These are phyloP conservation scores for Hypomontagnella monticulosa DNA, from an alignment of 495 filamentous ascomycete species.

Conservation along the genomic window DNA sequence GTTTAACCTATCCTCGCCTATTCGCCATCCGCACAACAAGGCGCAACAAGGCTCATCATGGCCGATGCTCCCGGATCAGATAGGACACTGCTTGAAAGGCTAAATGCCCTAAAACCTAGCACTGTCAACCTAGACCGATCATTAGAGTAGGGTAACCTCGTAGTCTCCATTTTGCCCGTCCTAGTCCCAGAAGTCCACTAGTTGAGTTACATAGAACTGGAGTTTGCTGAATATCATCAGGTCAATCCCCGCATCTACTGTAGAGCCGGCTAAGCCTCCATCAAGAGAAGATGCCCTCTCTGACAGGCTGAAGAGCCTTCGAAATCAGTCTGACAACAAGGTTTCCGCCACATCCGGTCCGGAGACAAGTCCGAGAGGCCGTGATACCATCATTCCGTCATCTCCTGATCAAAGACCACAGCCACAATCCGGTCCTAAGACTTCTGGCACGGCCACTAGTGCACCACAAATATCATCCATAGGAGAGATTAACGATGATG, in stretches of 20 bases:
- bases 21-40: constrained; percentile 1
- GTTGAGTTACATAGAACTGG: not conserved
- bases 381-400: not conserved
- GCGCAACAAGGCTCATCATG: constrained; percentile 34
- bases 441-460: not conserved
- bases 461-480: constrained; percentile 19
- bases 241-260: constrained; percentile 28
- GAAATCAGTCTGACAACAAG: constrained; percentile 41
- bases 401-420: constrained; percentile 16
- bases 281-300: constrained; percentile 57
- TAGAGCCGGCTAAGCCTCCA: constrained; percentile 36
- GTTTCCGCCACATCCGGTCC: not conserved
- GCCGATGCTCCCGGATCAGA: constrained; percentile 81
- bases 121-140: constrained; percentile 47
- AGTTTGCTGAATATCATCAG: constrained; percentile 34
- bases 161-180: constrained; percentile 11
- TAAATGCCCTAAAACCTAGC: constrained; percentile 74
- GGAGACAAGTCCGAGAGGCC: not conserved
- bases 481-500: constrained; percentile 24
- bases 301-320: constrained; percentile 54
- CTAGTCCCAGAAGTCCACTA: constrained; percentile 4
- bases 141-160: constrained; percentile 46
- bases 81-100: constrained; percentile 83
- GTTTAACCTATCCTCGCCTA: not conserved
- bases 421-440: constrained; percentile 4